Evolutionary conservation across 169 alveolate species (phyloP), one percentile per base, ranked within the genome.

Genomic region (Cyclospora cayetanensis): DNA sequence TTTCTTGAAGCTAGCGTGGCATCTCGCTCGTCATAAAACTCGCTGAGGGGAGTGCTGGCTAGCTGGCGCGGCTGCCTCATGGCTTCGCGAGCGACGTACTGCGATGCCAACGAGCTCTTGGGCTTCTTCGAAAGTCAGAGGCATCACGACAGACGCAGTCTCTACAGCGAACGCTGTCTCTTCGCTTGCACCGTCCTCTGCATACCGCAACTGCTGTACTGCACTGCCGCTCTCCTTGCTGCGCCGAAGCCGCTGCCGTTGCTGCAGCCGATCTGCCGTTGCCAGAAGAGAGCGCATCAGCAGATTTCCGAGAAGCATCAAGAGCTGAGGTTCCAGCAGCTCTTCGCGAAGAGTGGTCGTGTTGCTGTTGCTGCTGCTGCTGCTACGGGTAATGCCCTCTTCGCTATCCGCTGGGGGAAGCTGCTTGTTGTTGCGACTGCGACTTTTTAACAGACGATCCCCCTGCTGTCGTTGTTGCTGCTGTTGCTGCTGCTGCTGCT

Each of bases 401-500:
- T n/a, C n/a, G n/a, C n/a, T n/a, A n/a, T n/a, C n/a, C n/a, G n/a
- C n/a, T n/a, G n/a, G n/a, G n/a, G n/a, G n/a, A n/a, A n/a, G n/a
- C n/a, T n/a, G n/a, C n/a, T n/a, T n/a, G n/a, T n/a, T n/a, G n/a
- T n/a, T n/a, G n/a, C n/a, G n/a, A n/a, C n/a, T n/a, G n/a, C n/a
- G n/a, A n/a, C n/a, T n/a, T n/a, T n/a, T n/a, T n/a, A n/a, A n/a
- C n/a, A n/a, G n/a, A n/a, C n/a, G n/a, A n/a, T n/a, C n/a, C n/a
- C n/a, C 31, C 70, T 55, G 15, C 70, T 9, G 15, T 29, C 27
- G 15, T 4, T 55, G 70, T 29, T 55, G 15, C 29, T 55, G 70
- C 70, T 55, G 70, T 29, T 11, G 82, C 82, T 31, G 82, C 27
- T 70, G 82, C 82, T 70, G 82, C 82, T 70, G 50, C 82, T 29